phyloP scores from a whole-genome alignment of 345 rosid species.

The Dipteronia sinensis region DNA sequence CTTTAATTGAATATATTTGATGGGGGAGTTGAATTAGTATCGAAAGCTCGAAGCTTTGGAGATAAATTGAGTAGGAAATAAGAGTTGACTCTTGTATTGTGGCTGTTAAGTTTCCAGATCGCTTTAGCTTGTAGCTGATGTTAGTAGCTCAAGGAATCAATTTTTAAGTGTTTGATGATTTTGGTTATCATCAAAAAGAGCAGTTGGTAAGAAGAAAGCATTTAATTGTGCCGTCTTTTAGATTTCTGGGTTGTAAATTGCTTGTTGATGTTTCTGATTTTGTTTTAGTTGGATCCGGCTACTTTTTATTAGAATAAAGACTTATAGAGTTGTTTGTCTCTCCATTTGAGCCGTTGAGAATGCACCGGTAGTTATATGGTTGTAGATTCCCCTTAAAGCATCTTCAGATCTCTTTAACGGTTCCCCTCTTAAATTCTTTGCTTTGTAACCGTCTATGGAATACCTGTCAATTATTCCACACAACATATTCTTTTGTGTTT shows the following conservation, averaged over 20 bases:
- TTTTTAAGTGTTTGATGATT: not conserved
- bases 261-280: not conserved
- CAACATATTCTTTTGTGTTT: not conserved
- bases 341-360: not conserved
- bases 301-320: not conserved
- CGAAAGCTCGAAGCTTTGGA: too few species aligned
- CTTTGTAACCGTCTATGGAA: not conserved
- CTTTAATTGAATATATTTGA: not conserved
- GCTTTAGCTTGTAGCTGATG: not conserved
- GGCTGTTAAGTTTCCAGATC: not conserved
- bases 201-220: not conserved
- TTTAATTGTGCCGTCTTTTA: not conserved
- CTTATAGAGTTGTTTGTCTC: not conserved
- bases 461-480: not conserved
- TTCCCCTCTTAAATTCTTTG: not conserved
- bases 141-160: not conserved
- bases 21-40: constrained; percentile 7
- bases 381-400: not conserved
- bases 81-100: not conserved
- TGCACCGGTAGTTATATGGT: not conserved
- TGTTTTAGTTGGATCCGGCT: not conserved
- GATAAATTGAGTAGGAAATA: not conserved
- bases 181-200: not conserved
- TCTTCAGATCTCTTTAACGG: not conserved
- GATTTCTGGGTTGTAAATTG: not conserved